phyloP scores from a whole-genome alignment of 2,329 filamentous ascomycete genomes.

The Ophiosphaerella herpotricha region DNA sequence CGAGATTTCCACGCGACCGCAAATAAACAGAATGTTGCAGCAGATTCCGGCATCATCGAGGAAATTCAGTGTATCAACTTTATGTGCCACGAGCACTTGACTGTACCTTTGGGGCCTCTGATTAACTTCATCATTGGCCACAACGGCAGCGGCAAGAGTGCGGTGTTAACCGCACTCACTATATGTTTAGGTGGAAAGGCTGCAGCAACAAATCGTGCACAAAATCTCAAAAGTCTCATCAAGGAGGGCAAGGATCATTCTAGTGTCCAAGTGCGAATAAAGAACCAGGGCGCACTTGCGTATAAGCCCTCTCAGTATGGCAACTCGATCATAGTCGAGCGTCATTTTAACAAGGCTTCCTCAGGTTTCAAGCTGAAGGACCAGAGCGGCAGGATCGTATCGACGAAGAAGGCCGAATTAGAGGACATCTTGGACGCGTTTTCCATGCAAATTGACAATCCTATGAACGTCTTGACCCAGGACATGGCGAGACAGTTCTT shows the following conservation, averaged over 20 bases:
- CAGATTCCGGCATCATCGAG: slow-evolving; percentile 86
- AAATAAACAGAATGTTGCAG: slow-evolving; percentile 64
- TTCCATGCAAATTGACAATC: slow-evolving; percentile 92
- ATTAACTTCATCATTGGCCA: slow-evolving; percentile 99
- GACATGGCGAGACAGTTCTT: slow-evolving; percentile 94
- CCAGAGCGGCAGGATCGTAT: slow-evolving; percentile 70
- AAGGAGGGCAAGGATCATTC: slow-evolving; percentile 79
- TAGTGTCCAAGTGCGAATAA: slow-evolving; percentile 80
- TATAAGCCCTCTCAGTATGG: slow-evolving; percentile 85
- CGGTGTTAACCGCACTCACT: slow-evolving; percentile 88
- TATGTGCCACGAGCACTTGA: slow-evolving; percentile 88
- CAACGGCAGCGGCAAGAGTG: slow-evolving; percentile 97
- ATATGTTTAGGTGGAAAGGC: slow-evolving; percentile 95
- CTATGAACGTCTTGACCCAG: slow-evolving; percentile 92
- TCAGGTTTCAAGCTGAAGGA: slow-evolving; percentile 89
- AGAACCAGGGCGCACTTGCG: slow-evolving; percentile 84
- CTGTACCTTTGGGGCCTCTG: slow-evolving; percentile 83
- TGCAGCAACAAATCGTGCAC: slow-evolving; percentile 87
- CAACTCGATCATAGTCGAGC: slow-evolving; percentile 84
- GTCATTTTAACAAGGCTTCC: slow-evolving; percentile 74
- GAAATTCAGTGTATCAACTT: slow-evolving; percentile 88
- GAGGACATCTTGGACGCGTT: slow-evolving; percentile 95
- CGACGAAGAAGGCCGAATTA: slow-evolving; percentile 81
- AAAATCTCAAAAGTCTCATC: slow-evolving; percentile 86
- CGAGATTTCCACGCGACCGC: slow-evolving; percentile 26